These are phyloP conservation scores for Entomortierella parvispora DNA, from an alignment of 192 early-diverging fungal genomes.

Conservation along the genomic window DNA sequence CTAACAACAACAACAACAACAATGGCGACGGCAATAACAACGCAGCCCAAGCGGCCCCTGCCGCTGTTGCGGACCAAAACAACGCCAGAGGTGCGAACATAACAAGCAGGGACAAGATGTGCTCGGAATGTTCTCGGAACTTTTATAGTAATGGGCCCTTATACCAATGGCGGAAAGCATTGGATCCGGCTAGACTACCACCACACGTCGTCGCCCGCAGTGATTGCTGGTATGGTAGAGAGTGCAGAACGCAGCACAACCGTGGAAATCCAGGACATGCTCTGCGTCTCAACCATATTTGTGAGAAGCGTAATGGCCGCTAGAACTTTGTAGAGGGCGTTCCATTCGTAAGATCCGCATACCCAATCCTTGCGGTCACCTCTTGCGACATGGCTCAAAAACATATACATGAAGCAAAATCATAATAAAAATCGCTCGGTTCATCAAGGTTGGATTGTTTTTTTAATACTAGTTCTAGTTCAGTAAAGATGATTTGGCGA, in stretches of 20 bases:
- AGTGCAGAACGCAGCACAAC: constrained; percentile 39
- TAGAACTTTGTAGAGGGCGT: too few relatives aligned
- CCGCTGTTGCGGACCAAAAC: neutral
- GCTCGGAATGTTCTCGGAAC: neutral
- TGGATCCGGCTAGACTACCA: constrained; percentile 11
- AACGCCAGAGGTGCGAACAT: neutral
- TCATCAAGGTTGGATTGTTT: too few relatives aligned
- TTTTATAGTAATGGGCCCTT: constrained; percentile 35
- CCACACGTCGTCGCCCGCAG: neutral
- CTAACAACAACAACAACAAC: neutral
- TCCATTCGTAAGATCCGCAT: too few relatives aligned
- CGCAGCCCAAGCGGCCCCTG: neutral
- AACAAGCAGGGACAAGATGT: constrained; percentile 20
- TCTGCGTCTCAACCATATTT: constrained; percentile 40
- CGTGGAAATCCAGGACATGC: constrained; percentile 9
- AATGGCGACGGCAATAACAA: neutral
- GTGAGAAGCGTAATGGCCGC: constrained; percentile 25
- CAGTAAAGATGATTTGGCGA: too few relatives aligned
- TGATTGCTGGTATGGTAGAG: constrained; percentile 42
- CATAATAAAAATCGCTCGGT: too few relatives aligned
- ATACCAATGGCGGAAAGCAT: constrained; percentile 35
- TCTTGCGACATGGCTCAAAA: too few relatives aligned
- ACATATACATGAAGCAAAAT: too few relatives aligned
- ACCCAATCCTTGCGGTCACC: too few relatives aligned
- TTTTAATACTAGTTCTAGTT: too few relatives aligned